Conservation (phyloP, 208 protist species). For the Trypanosoma vivax region DNA sequence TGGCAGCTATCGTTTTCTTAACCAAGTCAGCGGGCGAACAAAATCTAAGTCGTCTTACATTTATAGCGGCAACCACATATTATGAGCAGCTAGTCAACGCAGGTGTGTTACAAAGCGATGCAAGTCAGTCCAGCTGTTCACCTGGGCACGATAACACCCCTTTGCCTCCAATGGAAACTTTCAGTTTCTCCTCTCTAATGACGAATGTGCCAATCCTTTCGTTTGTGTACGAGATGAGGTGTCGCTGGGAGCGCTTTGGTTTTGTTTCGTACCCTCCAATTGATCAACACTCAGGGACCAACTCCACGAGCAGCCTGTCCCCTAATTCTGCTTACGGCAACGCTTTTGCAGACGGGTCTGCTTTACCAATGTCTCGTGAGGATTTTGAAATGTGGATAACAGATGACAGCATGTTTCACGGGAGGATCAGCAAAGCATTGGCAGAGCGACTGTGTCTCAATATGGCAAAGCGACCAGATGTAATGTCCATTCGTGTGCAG, state of each 20-base stretch:
- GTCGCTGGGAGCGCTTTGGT: constrained; percentile 63
- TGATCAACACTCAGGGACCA: constrained; percentile 8
- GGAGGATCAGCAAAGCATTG: constrained; percentile 54
- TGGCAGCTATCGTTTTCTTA: constrained; percentile 76
- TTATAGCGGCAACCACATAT: constrained; percentile 78
- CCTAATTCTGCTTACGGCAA: constrained; percentile 10
- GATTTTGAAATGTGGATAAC: constrained; percentile 86
- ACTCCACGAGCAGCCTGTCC: constrained; percentile 5
- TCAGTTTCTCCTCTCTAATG: constrained; percentile 80
- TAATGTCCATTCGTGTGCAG: constrained; percentile 47
- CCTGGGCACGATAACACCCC: constrained; percentile 1
- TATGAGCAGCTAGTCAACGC: constrained; percentile 72
- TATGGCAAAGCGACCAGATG: constrained; percentile 60
- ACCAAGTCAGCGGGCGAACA: constrained; percentile 85
- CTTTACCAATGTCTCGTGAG: not conserved
- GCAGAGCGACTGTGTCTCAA: constrained; percentile 66
- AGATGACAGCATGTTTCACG: constrained; percentile 71
- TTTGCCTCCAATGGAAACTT: constrained; percentile 76
- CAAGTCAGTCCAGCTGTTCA: not conserved
- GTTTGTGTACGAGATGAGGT: constrained; percentile 83
- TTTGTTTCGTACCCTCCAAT: constrained; percentile 24
- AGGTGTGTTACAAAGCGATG: constrained; percentile 38
- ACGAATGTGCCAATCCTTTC: constrained; percentile 83
- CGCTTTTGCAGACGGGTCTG: constrained; percentile 7
- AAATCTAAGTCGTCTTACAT: constrained; percentile 69